Evolutionary conservation across 257 asterid genomes (phyloP).

Genomic region (Fraxinus cuspidata): DNA sequence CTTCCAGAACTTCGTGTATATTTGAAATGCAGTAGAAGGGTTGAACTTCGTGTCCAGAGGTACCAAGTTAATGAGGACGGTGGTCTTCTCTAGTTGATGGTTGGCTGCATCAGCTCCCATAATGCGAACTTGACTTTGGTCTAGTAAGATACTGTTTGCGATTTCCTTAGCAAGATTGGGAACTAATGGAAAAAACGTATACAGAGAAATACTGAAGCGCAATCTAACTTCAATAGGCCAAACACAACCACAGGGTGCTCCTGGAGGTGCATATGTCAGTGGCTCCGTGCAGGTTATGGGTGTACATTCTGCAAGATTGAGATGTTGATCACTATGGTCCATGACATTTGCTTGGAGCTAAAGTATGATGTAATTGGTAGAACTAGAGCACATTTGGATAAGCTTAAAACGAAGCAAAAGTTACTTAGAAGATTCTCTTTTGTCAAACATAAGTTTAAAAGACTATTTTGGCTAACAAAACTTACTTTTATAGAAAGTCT

Average conservation of each 20-base stretch:
- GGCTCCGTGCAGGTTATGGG: constrained; percentile 67
- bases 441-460: neutral
- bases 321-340: neutral
- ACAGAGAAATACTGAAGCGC: constrained; percentile 52
- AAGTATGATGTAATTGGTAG: neutral
- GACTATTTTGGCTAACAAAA: neutral
- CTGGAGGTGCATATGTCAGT: constrained; percentile 66
- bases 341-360: neutral
- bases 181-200: constrained; percentile 68
- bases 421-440: neutral
- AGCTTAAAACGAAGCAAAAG: neutral
- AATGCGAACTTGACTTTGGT: constrained; percentile 75
- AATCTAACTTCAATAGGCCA: constrained; percentile 71
- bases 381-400: neutral
- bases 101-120: constrained; percentile 87
- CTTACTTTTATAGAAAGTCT: neutral
- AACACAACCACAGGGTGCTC: constrained; percentile 83
- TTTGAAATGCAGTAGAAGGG: constrained; percentile 49
- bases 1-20: constrained; percentile 78
- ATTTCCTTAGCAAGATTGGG: constrained; percentile 67
- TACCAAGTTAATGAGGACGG: constrained; percentile 68
- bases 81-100: constrained; percentile 65
- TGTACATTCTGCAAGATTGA: constrained; percentile 53
- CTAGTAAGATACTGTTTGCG: constrained; percentile 42
- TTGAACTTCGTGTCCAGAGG: constrained; percentile 57